Base-by-base conservation (phyloP, 139 green algal species). In the Chlamydomonas incerta region DNA sequence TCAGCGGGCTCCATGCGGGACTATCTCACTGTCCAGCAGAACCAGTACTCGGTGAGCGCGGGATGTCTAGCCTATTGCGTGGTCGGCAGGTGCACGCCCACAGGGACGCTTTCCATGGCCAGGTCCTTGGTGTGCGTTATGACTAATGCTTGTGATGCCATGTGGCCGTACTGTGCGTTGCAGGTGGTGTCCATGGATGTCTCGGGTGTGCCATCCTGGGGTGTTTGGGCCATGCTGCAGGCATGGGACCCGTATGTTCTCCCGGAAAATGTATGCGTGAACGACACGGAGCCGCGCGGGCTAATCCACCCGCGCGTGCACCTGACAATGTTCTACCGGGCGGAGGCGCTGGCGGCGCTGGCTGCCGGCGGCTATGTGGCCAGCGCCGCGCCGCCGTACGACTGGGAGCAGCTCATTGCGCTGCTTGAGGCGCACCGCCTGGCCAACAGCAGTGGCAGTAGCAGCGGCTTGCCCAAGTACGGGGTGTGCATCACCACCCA, bases 401-500 rank as follows among this genome's bases (percentile, higher is more conserved):
- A 60, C 55, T 60, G 55, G 55, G 18, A 60, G 55, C 18, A 60
- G 55, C 55, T 60, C 18, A 21, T 60, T 4, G 18, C 20, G 55
- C 55, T 60, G 55, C 55, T 60, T 3, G 55, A 60, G 20, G 55
- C 55, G 2, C 55, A 60, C 55, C 18, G 18, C 18, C 55, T 26
- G 8, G 55, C 55, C 9, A 50, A 5, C 41, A 50, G 55, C 18
- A 21, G 34, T 20, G 35, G 6, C n/a, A 20, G 9, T 31, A 29
- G 47, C 31, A 33, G 41, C 1, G 57, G 23, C 55, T 21, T 82
- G 23, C 74, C 74, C 3, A 58, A 26, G 34, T 71, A 82, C 58
- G 74, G 74, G 20, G 33, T 82, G 11, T 82, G 74, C 74, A 55
- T 82, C 60, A 82, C 74, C 1, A 71, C 74, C 4, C 21, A 82